These are phyloP conservation scores for Cucumis sativus DNA, from an alignment of 306 rosid genomes.

Conservation along the genomic window Cucumber_9930_V3 NC_026657.2:35400001-35400500, in stretches of 20 bases:
- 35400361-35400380: neutral
- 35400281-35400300: neutral
- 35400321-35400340: neutral
- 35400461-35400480: neutral
- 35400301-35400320: neutral
- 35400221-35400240: neutral
- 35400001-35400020: neutral
- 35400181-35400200: neutral
- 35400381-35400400: neutral
- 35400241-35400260: neutral
- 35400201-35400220: neutral
- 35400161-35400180: neutral
- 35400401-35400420: constrained; percentile 1
- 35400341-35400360: neutral
- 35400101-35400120: neutral
- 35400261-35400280: neutral
- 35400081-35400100: neutral
- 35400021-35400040: neutral
- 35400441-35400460: neutral
- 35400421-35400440: neutral
- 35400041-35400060: neutral
- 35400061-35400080: neutral
- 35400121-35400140: neutral
- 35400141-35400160: neutral
- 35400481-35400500: neutral